Base-by-base conservation (phyloP, 176 grass and related monocot genomes). In the Elymus sibiricus region DNA sequence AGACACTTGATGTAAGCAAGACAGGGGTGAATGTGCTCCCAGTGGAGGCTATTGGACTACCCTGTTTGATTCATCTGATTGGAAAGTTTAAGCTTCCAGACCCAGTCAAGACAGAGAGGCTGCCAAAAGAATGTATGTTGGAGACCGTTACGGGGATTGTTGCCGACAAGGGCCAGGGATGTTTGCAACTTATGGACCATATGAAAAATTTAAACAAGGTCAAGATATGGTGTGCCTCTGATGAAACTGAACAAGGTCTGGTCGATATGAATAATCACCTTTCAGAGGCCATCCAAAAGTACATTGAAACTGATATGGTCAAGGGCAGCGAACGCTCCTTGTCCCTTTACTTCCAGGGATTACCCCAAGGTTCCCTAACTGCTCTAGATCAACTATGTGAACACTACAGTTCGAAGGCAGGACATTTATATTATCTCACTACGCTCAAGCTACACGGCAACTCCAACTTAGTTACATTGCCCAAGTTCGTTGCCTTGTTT, bases 401-500 rank as follows among this genome's bases (percentile, higher is more conserved):
- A 29, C 12, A 29, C 37, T 2, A 71, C 37, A 42, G 21, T 12
- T 40, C 22, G 37, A 11, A 1, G 5, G 22, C 0, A 38, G 11
- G 37, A 71, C 2, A 40, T 24, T 2, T 2, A 5, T 40, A 53
- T 53, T n/a, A 86, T 17, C 84, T 87, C 14, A 87, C 22, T 67
- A 80, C 85, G 11, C 38, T 87, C 27, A 86, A 80, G 46, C 77
- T 87, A 27, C 25, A 80, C 0, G 55, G 68, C 3, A 24, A 80
- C 55, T 11, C 61, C 22, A 17, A 74, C 55, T 2, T 61, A 64
- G n/a, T 19, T 3, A 25, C 35, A 38, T 59, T 39, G 8, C 49
- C 11, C 10, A 53, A 32, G 0, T 79, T 86, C 4, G 5, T 80
- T 38, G 22, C 67, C 77, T 27, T 49, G 5, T 19, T 79, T 34